Conservation (phyloP, 805 yeast species). For the Starmerella kuoi region DNA sequence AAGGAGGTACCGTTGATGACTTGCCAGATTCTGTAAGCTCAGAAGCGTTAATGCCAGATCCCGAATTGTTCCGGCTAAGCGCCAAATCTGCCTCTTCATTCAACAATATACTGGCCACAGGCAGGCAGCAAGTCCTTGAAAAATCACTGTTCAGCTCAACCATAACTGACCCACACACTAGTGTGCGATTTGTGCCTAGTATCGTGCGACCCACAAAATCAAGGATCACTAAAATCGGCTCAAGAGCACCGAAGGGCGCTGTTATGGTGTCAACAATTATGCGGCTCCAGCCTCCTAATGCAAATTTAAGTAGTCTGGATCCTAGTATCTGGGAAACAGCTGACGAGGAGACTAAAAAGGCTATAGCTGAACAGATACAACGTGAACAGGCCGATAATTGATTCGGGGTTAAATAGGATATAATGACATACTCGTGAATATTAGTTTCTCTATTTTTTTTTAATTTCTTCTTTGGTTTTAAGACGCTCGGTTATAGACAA, state of each 20-base stretch:
- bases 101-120: conserved; percentile 49
- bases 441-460: not conserved
- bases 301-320: conserved; percentile 5
- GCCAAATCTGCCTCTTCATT: conserved; percentile 65
- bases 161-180: conserved; percentile 67
- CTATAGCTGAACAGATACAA: conserved; percentile 7
- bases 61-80: conserved; percentile 62
- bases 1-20: conserved; percentile 2
- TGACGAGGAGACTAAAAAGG: conserved; percentile 29
- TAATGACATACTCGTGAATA: not conserved
- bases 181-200: conserved; percentile 60
- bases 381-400: not conserved
- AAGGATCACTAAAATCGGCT: not conserved
- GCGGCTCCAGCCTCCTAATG: not conserved
- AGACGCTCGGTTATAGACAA: too few species aligned
- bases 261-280: conserved; percentile 19
- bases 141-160: conserved; percentile 10
- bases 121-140: conserved; percentile 38
- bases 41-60: conserved; percentile 9
- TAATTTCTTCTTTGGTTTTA: not conserved
- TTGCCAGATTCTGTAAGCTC: conserved; percentile 4
- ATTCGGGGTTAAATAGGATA: too few species aligned
- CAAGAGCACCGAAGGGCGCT: conserved; percentile 5
- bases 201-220: conserved; percentile 58
- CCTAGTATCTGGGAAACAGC: conserved; percentile 27